Evolutionary conservation across 352 stramenopile species (phyloP), one percentile per base, ranked within the genome.

Genomic region (Pythium aquatile): DNA sequence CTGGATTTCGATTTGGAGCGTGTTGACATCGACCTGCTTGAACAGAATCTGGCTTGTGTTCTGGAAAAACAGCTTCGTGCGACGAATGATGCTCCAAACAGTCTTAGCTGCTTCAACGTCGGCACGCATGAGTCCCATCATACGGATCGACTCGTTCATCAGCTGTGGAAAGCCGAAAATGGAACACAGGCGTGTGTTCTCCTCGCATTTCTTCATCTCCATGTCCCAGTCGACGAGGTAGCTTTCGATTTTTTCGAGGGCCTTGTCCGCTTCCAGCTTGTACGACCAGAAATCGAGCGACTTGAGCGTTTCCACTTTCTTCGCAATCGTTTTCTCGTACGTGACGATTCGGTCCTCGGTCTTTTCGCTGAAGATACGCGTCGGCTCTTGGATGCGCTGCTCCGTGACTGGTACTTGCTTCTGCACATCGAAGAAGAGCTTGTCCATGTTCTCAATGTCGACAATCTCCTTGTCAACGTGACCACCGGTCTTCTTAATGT

Each of bases 121-220:
- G 13, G 73, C 73, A 24, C 79, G 81, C 85, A 98, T 98, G 13
- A 93, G 69, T 5, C 84, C 83, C 75, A 98, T 91, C 73, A 97
- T 93, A 17, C 79, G 70, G 30, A 88, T 68, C 10, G 91, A 92
- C 57, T 93, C 79, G 69, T 97, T 90, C 74, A 98, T 98, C 14
- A 97, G 75, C 47, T 97, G 90, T 9, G 95, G 91, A 61, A 98
- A 98, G 2, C 96, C 94, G 72, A 99, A 99, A 33, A 98, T 95
- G 16, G 76, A 77, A 70, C 93, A 98, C 24, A 98, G 56, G 52
- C 97, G 83, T 5, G 80, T 87, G 66, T 97, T 98, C 58, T 97
- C 88, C 35, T 97, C 92, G 46, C 97, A 87, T 48, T 90, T 89
- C 49, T 91, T 89, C 77, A 89, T 93, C 65, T 98, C 94, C 55